Evolutionary conservation across 2,329 filamentous ascomycete genomes (phyloP).

Genomic region (Talaromyces sp.): DNA sequence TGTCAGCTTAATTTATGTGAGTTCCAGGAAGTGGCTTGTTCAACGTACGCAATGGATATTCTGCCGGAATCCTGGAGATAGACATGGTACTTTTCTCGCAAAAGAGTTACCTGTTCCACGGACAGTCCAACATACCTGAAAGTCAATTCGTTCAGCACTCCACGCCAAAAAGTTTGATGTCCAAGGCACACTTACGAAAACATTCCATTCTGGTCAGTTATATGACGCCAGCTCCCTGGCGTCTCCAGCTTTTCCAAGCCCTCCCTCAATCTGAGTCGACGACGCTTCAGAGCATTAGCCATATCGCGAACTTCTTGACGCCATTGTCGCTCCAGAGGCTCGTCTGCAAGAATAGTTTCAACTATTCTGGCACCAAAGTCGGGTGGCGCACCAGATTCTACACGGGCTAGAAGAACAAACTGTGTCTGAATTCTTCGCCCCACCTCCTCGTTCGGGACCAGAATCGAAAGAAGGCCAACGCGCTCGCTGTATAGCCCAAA

Average conservation of each 20-base stretch:
- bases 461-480: constrained; percentile 13
- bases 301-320: constrained; percentile 13
- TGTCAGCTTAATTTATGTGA: too few relatives aligned
- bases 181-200: constrained; percentile 15
- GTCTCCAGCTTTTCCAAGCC: constrained; percentile 13
- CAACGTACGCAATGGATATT: constrained; percentile 19
- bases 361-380: constrained; percentile 17
- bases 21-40: background rate
- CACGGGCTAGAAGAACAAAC: constrained; percentile 7
- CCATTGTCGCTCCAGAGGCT: constrained; percentile 11
- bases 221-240: constrained; percentile 16
- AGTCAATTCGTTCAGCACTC: background rate
- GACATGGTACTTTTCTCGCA: constrained; percentile 13
- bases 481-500: constrained; percentile 22
- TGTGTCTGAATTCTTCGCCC: constrained; percentile 11
- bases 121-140: constrained; percentile 17
- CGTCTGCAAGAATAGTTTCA: constrained; percentile 12
- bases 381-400: constrained; percentile 14
- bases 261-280: constrained; percentile 6
- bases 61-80: constrained; percentile 19
- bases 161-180: background rate
- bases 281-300: constrained; percentile 8
- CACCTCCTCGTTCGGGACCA: constrained; percentile 8
- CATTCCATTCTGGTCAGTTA: constrained; percentile 21
- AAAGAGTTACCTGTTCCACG: constrained; percentile 12